A percentile compares a stretch with the other conserved stretches of the same genome.
phyloP scores from a whole-genome alignment of 768 basidiomycete species.

The Pisolithus albus region DNA sequence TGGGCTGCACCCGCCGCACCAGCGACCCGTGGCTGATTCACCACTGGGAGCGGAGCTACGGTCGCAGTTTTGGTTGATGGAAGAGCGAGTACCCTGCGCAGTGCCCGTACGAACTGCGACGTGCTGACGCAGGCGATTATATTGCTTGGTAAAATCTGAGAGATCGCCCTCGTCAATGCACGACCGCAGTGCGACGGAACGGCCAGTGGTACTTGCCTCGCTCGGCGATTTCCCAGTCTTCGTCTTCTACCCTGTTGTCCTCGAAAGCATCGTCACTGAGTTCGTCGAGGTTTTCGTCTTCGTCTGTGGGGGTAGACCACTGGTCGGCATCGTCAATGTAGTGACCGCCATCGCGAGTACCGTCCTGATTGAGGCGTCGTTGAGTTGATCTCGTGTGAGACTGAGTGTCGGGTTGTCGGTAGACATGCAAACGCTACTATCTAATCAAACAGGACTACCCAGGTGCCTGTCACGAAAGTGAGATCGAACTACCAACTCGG shows the following conservation, averaged over 20 bases:
- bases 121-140: conserved; percentile 90
- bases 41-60: conserved; percentile 60
- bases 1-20: conserved; percentile 21
- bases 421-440: conserved; percentile 13
- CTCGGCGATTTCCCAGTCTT: conserved; percentile 85
- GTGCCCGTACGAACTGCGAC: conserved; percentile 74
- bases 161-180: background rate
- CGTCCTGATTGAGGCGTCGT: conserved; percentile 41
- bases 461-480: too few species aligned
- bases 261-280: conserved; percentile 47
- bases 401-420: conserved; percentile 10
- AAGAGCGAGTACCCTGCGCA: conserved; percentile 52
- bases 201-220: conserved; percentile 44
- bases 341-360: conserved; percentile 25
- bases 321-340: conserved; percentile 40
- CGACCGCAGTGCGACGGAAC: background rate
- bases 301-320: conserved; percentile 25
- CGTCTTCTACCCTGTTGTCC: conserved; percentile 67
- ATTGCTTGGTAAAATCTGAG: conserved; percentile 97
- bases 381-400: conserved; percentile 51
- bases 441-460: background rate
- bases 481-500: too few species aligned
- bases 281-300: conserved; percentile 14
- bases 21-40: conserved; percentile 52
- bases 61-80: conserved; percentile 41